Evolutionary conservation across 106 monocot species (phyloP), one percentile per base, ranked within the genome.

Genomic region (Acorus calamus): DNA sequence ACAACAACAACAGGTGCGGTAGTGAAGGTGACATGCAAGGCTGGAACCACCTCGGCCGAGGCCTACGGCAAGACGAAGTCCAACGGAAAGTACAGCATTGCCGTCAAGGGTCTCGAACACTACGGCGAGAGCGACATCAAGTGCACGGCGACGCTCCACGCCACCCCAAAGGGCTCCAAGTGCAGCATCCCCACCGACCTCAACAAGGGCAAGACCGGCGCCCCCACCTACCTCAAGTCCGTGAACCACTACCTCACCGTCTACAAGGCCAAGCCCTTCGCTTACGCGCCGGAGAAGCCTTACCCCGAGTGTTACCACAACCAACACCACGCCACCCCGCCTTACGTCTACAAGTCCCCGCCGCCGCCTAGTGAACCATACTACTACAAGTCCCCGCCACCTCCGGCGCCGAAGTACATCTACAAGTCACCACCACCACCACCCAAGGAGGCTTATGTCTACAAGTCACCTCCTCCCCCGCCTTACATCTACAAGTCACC

Each of bases 1-100:
- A 14, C 13, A 3, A 6, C 54, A 6, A 54, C 10, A 44, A 7
- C 76, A 85, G 85, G 85, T 42, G 85, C 81, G 0, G 48, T 71
- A 0, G 80, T 85, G 71, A 85, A 85, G 66, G 77, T 81, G 66
- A 81, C 74, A 51, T 85, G 85, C 69, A 66, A 4, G 52, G 79
- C 59, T 7, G 78, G 69, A 3, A 11, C 57, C 52, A 63, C 74
- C 67, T 54, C 69, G 4, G 69, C 66, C 42, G 61, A 75, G 2
- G 74, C 71, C 2, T 85, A 71, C 14, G 85, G 85, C 3, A 65
- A 60, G 50, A 81, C 78, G 3, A 73, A 69, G 44, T 46, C 9
- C 47, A 47, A 78, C 28, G 85, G 85, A 13, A 74, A 72, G 45
- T 85, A 85, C 60, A 72, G 64, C 10, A 61, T 81, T 3, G 57